Percentiles rank a stretch among this genome's conserved stretches.
Evolutionary conservation across 2,329 filamentous ascomycete genomes (phyloP).

Genomic region (Diplodia sapinea): DNA sequence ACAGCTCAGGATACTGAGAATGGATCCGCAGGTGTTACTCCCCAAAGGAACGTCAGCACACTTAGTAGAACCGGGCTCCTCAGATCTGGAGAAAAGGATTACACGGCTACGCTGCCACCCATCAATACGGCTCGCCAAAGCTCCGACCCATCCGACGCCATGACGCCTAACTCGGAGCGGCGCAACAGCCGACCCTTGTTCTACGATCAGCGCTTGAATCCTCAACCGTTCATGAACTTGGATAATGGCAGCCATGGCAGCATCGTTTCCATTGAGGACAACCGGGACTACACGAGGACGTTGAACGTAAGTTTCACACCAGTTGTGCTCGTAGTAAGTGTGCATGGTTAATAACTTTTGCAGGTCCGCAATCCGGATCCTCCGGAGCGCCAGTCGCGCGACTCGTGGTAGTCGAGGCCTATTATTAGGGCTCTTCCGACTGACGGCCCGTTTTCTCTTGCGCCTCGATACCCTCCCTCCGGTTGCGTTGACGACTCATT

Average conservation of each 20-base stretch:
- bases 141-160: slow-evolving; percentile 42
- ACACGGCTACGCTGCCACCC: slow-evolving; percentile 38
- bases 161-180: slow-evolving; percentile 44
- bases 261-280: slow-evolving; percentile 54
- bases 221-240: slow-evolving; percentile 53
- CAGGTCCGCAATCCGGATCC: slow-evolving; percentile 46
- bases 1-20: slow-evolving; percentile 33
- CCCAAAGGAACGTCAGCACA: slow-evolving; percentile 53
- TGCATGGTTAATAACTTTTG: slow-evolving; percentile 22
- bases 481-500: slow-evolving; percentile 30
- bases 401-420: slow-evolving; percentile 20
- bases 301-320: slow-evolving; percentile 48
- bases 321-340: not conserved
- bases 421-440: not conserved
- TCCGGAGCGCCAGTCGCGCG: slow-evolving; percentile 22
- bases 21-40: slow-evolving; percentile 38
- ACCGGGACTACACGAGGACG: slow-evolving; percentile 55
- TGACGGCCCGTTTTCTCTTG: slow-evolving; percentile 27
- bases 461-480: slow-evolving; percentile 30
- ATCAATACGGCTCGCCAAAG: slow-evolving; percentile 38
- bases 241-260: slow-evolving; percentile 55
- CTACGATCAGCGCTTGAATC: slow-evolving; percentile 57
- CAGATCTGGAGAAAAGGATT: slow-evolving; percentile 38
- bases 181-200: slow-evolving; percentile 53
- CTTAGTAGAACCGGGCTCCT: slow-evolving; percentile 56